Base-by-base conservation (phyloP, 2,329 filamentous ascomycete species). In the Botrytis deweyae region DNA sequence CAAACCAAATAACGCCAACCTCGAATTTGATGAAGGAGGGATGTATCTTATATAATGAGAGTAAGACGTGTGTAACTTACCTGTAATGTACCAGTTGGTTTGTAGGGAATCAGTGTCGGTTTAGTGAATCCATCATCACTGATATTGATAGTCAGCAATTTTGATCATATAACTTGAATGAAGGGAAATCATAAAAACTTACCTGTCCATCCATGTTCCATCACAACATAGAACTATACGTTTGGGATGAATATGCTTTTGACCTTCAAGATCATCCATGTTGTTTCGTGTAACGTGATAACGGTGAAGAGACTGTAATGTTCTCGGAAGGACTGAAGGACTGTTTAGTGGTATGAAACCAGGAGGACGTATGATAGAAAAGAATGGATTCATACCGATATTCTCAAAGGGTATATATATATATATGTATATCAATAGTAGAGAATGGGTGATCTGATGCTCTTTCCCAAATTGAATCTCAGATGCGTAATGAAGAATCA, bases 81-180 rank as follows among this genome's bases (percentile, higher is more conserved):
- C 20, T 72, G 70, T 18, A 72, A 68, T 46, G 89, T 86, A 52
- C 87, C 87, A 10, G 88, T 89, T 55, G 90, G 87, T 70, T 89
- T 89, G 68, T 88, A 89, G 0, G 88, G 86, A 29, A 87, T 78
- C 40, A 79, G 73, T 10, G 78, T 78, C 36, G 79, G 79, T 58
- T 80, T 79, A 29, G 66, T 75, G 64, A 77, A 81, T 12, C 79
- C 79, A 75, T 79, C 77, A 70, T 80, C 78, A 75, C 78, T 80
- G 61, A 38, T 22, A 44, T 25, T 59, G 16, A 40, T 36, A 14
- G 40, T 72, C 63, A 72, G 40, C 16, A 12, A 20, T 9, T 8
- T 68, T 64, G 42, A 42, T 40, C 63, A 36, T 42, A 12, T 20
- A 44, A 73, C 58, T 74, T 64, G 72, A 49, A 7, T 70, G 33